phyloP scores from a whole-genome alignment of 2,329 filamentous ascomycete species.

The Hymenoscyphus infarciens region DNA sequence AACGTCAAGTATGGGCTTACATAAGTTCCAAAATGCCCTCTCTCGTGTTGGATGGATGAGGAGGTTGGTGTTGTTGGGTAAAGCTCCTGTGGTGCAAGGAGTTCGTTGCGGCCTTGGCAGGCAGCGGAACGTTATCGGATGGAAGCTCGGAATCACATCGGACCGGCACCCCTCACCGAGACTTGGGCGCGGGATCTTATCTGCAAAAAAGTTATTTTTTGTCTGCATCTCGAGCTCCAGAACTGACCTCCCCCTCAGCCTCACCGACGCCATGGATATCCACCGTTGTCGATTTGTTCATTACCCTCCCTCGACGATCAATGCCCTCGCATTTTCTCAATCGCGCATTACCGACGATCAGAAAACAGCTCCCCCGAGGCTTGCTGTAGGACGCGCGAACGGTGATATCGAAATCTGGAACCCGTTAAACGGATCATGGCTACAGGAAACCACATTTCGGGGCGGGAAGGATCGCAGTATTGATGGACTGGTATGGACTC shows the following conservation, averaged over 20 bases:
- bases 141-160: not conserved
- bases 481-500: constrained; percentile 88
- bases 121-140: not conserved
- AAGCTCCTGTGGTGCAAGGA: too few relatives aligned
- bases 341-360: constrained; percentile 49
- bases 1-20: too few relatives aligned
- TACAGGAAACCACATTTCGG: constrained; percentile 81
- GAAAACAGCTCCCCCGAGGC: constrained; percentile 60
- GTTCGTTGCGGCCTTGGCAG: not conserved
- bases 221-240: constrained; percentile 6
- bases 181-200: constrained; percentile 4
- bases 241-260: constrained; percentile 5
- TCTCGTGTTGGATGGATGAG: too few relatives aligned
- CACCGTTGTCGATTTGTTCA: constrained; percentile 96
- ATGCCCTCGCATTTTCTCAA: constrained; percentile 91
- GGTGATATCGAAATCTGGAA: constrained; percentile 99
- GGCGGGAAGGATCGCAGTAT: constrained; percentile 84
- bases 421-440: constrained; percentile 70
- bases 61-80: too few relatives aligned
- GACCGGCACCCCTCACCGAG: not conserved
- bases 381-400: constrained; percentile 88
- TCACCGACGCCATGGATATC: constrained; percentile 69
- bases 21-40: too few relatives aligned
- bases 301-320: constrained; percentile 88
- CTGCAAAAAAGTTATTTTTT: constrained; percentile 7